Evolutionary conservation across 106 monocot species (phyloP).

Genomic region (Iris macrosiphon): DNA sequence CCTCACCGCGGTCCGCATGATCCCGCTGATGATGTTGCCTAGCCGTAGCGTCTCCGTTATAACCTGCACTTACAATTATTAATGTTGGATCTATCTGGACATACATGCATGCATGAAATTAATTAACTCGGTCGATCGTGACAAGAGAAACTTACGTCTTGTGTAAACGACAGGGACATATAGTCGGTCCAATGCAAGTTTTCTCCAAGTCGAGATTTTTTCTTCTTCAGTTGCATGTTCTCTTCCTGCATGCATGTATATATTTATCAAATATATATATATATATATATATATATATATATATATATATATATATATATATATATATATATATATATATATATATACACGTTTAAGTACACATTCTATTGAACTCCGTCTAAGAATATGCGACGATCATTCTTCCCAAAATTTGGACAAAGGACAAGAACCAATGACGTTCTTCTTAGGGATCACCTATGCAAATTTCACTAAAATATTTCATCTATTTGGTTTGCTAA

Average conservation of each 20-base stretch:
- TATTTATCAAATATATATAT: no score
- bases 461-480: no score
- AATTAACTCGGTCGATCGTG: not conserved
- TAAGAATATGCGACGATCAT: no score
- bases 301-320: no score
- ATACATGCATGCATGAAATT: not conserved
- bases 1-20: conserved; percentile 71
- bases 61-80: conserved; percentile 24
- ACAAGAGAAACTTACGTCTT: conserved; percentile 68
- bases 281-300: no score
- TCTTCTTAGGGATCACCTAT: no score
- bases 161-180: conserved; percentile 84
- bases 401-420: no score
- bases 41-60: conserved; percentile 74
- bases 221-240: conserved; percentile 58
- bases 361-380: no score
- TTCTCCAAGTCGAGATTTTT: conserved; percentile 24
- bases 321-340: no score
- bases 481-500: no score
- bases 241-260: conserved; percentile 48
- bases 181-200: conserved; percentile 61
- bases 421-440: no score
- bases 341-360: no score
- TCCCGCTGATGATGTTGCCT: conserved; percentile 86
- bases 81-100: not conserved